Base-by-base conservation (phyloP, 306 rosid species). In the Betula pendula region DNA sequence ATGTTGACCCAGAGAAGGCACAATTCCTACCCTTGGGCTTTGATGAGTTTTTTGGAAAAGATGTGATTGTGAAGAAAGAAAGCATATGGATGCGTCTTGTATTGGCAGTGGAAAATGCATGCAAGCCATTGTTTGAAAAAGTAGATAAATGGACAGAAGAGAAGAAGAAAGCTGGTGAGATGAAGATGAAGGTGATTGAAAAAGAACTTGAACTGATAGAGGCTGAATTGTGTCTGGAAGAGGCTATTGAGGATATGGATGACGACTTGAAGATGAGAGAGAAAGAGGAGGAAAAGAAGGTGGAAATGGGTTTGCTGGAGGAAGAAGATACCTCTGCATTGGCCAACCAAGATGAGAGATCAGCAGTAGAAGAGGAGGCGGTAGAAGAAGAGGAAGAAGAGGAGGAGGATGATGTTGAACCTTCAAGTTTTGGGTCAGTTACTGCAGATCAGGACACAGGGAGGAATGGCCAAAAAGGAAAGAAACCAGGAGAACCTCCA, bases 341-440 rank as follows among this genome's bases (percentile, higher is more conserved):
- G 74, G 77, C 79, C 60, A 88, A 81, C 55, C 81, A 85, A 71
- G 93, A 84, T 24, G 86, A 75, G 74, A 84, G 77, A 62, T 70
- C 84, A 75, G 76, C 68, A 31, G 53, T 79, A 24, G 82, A 71
- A 60, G 82, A 80, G 78, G 78, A 58, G 33, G 89, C 75, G 58
- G 87, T 82, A 52, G 84, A 80, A 22, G 85, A 74, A 3, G 82
- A 85, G 20, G 93, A 77, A 2, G 96, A 81, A 13, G 90, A 82
- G 4, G 93, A 83, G 19, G 89, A 80, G 14, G 92, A 87, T 68
- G 90, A 84, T 63, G 84, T 16, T 69, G 83, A 85, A 53, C 91
- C 88, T 24, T 88, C 98, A 65, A 94, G 97, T 89, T 92, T 94
- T 83, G 98, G 97, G 35, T 85, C 96, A 25, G 89, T 80, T 79